Evolutionary conservation across 73 alveolate genomes (phyloP), one percentile per base, ranked within the genome.

Genomic region (Breviolum minutum): DNA sequence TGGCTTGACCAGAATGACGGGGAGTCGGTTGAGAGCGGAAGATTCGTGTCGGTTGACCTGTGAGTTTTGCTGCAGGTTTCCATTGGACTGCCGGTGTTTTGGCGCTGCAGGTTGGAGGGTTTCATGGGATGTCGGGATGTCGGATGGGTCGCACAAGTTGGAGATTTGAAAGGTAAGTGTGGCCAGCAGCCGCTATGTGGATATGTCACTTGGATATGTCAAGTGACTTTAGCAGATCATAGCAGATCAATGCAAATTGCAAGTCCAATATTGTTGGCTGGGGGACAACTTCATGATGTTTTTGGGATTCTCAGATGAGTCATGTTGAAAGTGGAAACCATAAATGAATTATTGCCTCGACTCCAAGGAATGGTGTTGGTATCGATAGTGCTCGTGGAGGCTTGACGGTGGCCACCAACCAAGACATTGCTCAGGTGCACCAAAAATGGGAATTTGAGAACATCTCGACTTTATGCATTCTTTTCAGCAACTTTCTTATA

Each of bases 341-440:
- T 40, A 3, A 40, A 2, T 40, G 54, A 40, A 40, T 40, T 40
- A 40, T 40, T 40, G 54, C 54, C 54, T 3, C 54, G 61, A 63
- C 0, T 20, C 93, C 14, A 62, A 83, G 93, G 93, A 83, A 61
- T n/a, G 93, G 93, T 13, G 93, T 62, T 54, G 93, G 93, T 8
- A 8, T 83, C n/a, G 93, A 83, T 24, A 48, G 71, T 24, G 93
- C 48, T 20, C 93, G 93, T 12, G 93, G 93, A 32, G 69, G 73
- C 32, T 24, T 83, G 93, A 32, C 93, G 13, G 64, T 83, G 60
- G 93, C 93, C 13, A 83, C 93, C 93, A 83, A 83, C 74, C 93
- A 83, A 48, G 93, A 83, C 93, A 83, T 83, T 17, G 16, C 93
- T 60, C 93, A 83, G 93, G 93, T 24, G 74, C 76, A 11, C 11